Conservation (phyloP, 768 basidiomycete genomes). For the Hirschioporus abietinus region DNA sequence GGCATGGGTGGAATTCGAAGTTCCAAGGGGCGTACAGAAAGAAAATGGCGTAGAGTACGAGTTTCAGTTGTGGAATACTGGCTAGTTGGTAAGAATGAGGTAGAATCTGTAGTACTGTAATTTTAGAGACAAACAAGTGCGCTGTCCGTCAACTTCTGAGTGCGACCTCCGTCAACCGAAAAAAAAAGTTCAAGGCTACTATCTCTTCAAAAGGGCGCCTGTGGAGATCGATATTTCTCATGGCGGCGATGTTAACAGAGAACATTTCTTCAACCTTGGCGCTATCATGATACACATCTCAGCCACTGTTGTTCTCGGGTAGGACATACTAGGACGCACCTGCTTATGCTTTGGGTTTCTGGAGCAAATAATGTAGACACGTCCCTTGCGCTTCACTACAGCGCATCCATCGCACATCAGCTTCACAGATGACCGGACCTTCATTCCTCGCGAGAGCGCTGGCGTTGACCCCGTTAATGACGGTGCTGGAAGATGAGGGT, state of each 20-base stretch:
- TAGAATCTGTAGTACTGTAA: neutral
- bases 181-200: neutral
- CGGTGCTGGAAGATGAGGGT: conserved; percentile 20
- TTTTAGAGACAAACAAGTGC: neutral
- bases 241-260: neutral
- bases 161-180: no score
- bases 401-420: conserved; percentile 92
- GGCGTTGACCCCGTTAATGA: conserved; percentile 22
- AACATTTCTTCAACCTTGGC: conserved; percentile 46
- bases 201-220: neutral
- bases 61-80: conserved; percentile 99
- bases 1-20: conserved; percentile 77
- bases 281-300: conserved; percentile 34
- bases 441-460: conserved; percentile 73
- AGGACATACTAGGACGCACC: conserved; percentile 39
- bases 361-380: conserved; percentile 87
- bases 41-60: conserved; percentile 84
- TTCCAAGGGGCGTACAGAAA: conserved; percentile 67
- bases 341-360: conserved; percentile 98
- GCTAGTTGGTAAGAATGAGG: conserved; percentile 29
- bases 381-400: conserved; percentile 83
- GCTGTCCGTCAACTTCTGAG: neutral
- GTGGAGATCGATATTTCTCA: neutral
- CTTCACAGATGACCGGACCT: conserved; percentile 93
- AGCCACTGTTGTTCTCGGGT: conserved; percentile 6